Evolutionary conservation across 2,329 filamentous ascomycete species (phyloP), one percentile per base, ranked within the genome.

Genomic region (Aspergillus carbonarius): DNA sequence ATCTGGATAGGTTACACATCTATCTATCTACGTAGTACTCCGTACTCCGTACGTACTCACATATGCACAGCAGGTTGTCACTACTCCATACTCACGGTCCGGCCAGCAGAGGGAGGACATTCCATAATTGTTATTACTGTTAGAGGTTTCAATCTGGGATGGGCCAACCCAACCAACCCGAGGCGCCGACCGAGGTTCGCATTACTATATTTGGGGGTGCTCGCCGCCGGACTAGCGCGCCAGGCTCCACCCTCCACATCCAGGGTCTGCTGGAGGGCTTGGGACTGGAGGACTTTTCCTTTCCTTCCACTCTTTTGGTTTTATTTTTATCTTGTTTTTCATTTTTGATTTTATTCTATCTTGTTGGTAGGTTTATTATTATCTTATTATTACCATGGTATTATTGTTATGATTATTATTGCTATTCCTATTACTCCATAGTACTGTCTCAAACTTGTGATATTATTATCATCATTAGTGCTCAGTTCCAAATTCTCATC

Each of bases 161-260:
- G 10, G 18, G 13, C 39, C 20, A 20, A 23, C 18, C 39, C 18
- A 42, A 18, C 39, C 18, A 23, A 42, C 18, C 18, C 18, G 39
- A 12, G 39, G 39, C n/a, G 39, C 39, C 39, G 39, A 42, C 39
- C 20, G 39, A 42, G 39, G 17, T 47, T 47, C 15, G 42, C 18
- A 23, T 47, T 52, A 34, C 52, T 55, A 34, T 55, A 32, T 34
- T 35, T 46, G 27, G 39, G n/a, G 37, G 34, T 23, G 32, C 52
- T 47, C 44, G 42, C 37, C 13, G 51, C 37, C 44, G 44, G 44
- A 37, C 54, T 59, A 57, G 17, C 49, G 25, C 54, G 47, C 44
- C 37, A 37, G 52, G 58, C 55, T 60, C 55, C 58, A 58, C 50
- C 42, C 55, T 55, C 50, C 48, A 57, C 40, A 57, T 44, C 57